Percentiles rank a stretch among this genome's conserved stretches.
phyloP scores from a whole-genome alignment of 225 moss, liverwort and hornwort genomes.

The Asterella californica region DNA sequence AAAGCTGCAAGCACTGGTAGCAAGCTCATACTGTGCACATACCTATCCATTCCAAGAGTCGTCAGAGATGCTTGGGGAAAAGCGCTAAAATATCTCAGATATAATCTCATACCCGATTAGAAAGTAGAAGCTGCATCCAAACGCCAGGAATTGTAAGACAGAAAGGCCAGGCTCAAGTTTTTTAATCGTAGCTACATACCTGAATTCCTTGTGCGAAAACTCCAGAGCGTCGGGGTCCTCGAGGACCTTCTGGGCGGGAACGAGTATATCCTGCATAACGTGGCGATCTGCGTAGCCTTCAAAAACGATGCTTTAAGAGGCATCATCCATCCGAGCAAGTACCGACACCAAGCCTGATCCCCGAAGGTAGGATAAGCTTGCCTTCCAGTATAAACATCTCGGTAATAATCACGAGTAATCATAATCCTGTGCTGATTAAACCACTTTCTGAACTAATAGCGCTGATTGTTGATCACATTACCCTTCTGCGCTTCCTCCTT shows the following conservation, averaged over 20 bases:
- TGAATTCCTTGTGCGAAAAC: constrained; percentile 82
- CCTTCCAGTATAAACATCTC: constrained; percentile 94
- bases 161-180: no score
- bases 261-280: constrained; percentile 95
- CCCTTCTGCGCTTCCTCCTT: constrained; percentile 71
- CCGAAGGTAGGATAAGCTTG: constrained; percentile 89
- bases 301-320: constrained; percentile 96
- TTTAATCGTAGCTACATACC: constrained; percentile 48
- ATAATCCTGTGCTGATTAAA: constrained; percentile 96
- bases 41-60: no score
- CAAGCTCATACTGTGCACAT: no score
- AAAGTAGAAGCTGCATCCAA: no score
- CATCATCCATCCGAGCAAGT: constrained; percentile 96
- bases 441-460: constrained; percentile 92
- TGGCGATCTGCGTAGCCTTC: constrained; percentile 98
- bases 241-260: constrained; percentile 77
- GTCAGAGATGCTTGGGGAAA: no score
- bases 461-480: constrained; percentile 67
- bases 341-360: constrained; percentile 89
- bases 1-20: no score
- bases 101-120: no score
- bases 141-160: no score
- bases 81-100: no score
- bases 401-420: constrained; percentile 83
- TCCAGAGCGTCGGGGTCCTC: constrained; percentile 93